These are phyloP conservation scores for Quercus cerris DNA, from an alignment of 306 rosid species.

Conservation along the genomic window DNA sequence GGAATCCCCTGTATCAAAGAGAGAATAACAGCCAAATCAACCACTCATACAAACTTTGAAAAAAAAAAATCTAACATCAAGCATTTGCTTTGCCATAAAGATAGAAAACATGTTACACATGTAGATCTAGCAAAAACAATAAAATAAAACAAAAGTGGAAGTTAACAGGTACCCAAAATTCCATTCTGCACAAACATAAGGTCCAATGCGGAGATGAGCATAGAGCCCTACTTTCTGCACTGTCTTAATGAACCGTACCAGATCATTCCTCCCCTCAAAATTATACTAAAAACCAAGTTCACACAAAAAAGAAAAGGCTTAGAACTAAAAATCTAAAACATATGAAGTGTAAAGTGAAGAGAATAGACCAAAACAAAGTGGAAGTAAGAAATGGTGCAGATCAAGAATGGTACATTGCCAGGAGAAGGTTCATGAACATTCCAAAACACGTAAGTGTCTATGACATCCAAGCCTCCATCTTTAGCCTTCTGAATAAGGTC, in stretches of 20 bases:
- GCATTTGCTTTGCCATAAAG: not conserved
- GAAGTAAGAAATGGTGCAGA: not conserved
- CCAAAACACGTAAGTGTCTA: conserved; percentile 96
- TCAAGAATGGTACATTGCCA: conserved; percentile 65
- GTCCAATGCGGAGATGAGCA: conserved; percentile 96
- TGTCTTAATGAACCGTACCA: conserved; percentile 81
- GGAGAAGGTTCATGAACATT: conserved; percentile 94
- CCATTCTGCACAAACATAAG: conserved; percentile 97
- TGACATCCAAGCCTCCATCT: conserved; percentile 89
- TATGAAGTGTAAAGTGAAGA: conserved; percentile 2
- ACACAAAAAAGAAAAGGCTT: conserved; percentile 9
- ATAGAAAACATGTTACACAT: not conserved
- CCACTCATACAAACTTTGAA: not conserved
- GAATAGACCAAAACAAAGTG: not conserved
- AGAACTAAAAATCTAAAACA: not conserved
- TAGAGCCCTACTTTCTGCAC: conserved; percentile 85
- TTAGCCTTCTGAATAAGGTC: conserved; percentile 83
- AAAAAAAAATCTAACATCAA: not conserved
- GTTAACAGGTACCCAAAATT: conserved; percentile 72
- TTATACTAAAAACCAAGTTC: conserved; percentile 53
- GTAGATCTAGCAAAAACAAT: conserved; percentile 1
- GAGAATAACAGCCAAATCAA: conserved; percentile 26
- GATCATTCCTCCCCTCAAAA: conserved; percentile 90
- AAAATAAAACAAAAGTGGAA: not conserved
- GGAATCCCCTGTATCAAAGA: conserved; percentile 66